Evolutionary conservation across 2,329 filamentous ascomycete genomes (phyloP).

Genomic region (Hortaea sp.): DNA sequence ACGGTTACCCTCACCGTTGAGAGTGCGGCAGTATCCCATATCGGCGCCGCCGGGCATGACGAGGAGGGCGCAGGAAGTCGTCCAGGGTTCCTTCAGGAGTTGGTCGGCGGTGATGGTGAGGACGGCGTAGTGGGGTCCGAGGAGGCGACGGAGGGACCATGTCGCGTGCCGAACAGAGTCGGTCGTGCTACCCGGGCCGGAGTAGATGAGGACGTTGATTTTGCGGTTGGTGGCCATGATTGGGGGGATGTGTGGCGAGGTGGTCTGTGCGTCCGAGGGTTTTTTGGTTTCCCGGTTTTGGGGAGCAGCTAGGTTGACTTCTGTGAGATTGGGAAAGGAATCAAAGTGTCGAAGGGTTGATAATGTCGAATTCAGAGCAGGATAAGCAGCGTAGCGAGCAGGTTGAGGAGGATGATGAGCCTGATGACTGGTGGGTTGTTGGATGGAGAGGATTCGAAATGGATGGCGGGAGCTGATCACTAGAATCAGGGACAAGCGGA

Average conservation of each 20-base stretch:
- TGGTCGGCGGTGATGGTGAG: slow-evolving; percentile 70
- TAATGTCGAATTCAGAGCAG: slow-evolving; percentile 2
- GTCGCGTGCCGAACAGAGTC: slow-evolving; percentile 86
- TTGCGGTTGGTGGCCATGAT: slow-evolving; percentile 9
- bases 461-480: neutral
- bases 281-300: neutral
- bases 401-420: slow-evolving; percentile 61
- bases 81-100: slow-evolving; percentile 87
- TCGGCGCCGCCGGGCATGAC: slow-evolving; percentile 94
- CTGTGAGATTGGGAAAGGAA: no score
- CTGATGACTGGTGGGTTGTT: slow-evolving; percentile 75
- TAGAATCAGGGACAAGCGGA: slow-evolving; percentile 79
- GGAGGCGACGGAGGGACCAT: slow-evolving; percentile 72
- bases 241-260: neutral
- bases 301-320: no score
- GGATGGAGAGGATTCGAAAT: neutral
- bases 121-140: slow-evolving; percentile 87
- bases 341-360: no score
- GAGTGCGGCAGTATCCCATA: slow-evolving; percentile 73
- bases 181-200: slow-evolving; percentile 73
- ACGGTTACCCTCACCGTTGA: slow-evolving; percentile 82
- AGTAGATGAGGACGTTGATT: slow-evolving; percentile 81
- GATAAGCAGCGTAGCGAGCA: neutral
- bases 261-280: neutral
- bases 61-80: slow-evolving; percentile 71